Percentiles rank a stretch among this genome's conserved stretches.
phyloP scores from a whole-genome alignment of 2,329 filamentous ascomycete genomes.

The Aspergillus pseudotamarii region DNA sequence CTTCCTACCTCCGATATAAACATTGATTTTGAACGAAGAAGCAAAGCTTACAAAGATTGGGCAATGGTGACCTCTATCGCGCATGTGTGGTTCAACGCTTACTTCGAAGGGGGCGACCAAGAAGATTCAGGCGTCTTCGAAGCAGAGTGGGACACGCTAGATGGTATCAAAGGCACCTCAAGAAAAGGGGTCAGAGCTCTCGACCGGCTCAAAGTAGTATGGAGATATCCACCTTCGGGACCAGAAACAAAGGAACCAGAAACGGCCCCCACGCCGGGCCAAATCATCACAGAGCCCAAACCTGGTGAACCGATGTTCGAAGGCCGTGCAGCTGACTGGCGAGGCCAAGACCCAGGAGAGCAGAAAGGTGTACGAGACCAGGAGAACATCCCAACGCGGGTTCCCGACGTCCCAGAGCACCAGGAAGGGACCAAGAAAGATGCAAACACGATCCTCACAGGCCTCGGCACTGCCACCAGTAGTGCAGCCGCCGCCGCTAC shows the following conservation, averaged over 20 bases:
- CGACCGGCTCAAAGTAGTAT: conserved; percentile 82
- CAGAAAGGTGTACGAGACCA: conserved; percentile 7
- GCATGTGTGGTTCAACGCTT: conserved; percentile 96
- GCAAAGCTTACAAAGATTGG: conserved; percentile 74
- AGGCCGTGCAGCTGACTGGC: conserved; percentile 73
- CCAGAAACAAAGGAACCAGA: conserved; percentile 20
- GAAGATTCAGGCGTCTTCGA: conserved; percentile 72
- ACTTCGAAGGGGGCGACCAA: conserved; percentile 80
- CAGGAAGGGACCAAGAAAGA: conserved; percentile 2
- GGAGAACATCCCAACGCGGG: conserved; percentile 17
- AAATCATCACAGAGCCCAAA: conserved; percentile 66
- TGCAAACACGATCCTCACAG: conserved; percentile 14
- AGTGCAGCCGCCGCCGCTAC: conserved; percentile 17
- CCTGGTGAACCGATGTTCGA: conserved; percentile 71
- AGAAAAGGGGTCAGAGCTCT: conserved; percentile 80
- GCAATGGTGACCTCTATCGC: conserved; percentile 92
- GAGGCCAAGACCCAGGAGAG: conserved; percentile 55
- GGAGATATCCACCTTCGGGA: conserved; percentile 57
- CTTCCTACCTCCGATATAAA: conserved; percentile 85
- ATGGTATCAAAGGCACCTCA: conserved; percentile 88
- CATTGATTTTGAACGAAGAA: conserved; percentile 84
- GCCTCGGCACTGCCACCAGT: conserved; percentile 19
- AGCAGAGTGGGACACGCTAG: conserved; percentile 77
- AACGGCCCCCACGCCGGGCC: conserved; percentile 19
- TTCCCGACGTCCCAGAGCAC: conserved; percentile 5